Evolutionary conservation across 164 flowering plant genomes (phyloP).

Genomic region (Akebia trifoliata): DNA sequence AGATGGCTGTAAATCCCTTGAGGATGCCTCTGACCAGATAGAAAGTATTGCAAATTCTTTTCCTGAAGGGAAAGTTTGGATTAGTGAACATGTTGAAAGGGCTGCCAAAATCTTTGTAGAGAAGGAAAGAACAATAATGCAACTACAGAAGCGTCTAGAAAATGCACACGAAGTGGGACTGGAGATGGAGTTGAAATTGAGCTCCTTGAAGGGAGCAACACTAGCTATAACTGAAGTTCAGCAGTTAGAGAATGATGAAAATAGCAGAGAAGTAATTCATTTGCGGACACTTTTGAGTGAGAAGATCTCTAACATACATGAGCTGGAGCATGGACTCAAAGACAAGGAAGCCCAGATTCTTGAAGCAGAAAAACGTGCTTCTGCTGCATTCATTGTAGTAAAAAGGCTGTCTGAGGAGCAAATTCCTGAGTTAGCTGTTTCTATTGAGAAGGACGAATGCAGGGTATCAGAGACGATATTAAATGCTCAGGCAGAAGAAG

Average conservation of each 20-base stretch:
- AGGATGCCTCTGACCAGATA: conserved; percentile 58
- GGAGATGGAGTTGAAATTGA: conserved; percentile 55
- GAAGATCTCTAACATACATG: conserved; percentile 20
- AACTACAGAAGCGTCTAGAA: conserved; percentile 51
- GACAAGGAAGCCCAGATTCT: conserved; percentile 24
- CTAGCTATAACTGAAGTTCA: conserved; percentile 54
- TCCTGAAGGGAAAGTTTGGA: conserved; percentile 41
- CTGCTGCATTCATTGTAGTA: conserved; percentile 30
- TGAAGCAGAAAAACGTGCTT: conserved; percentile 38
- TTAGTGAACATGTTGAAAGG: conserved; percentile 52
- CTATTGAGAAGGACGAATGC: background rate
- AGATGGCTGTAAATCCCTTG: conserved; percentile 66
- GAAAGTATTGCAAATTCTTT: conserved; percentile 49
- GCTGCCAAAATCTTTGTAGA: conserved; percentile 53
- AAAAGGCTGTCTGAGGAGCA: conserved; percentile 28
- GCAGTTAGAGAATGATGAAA: conserved; percentile 29
- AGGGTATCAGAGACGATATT: conserved; percentile 7
- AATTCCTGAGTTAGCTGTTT: conserved; percentile 6
- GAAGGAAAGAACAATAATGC: conserved; percentile 55
- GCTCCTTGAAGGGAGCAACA: conserved; percentile 62
- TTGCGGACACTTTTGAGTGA: conserved; percentile 26
- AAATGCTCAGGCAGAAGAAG: conserved; percentile 14
- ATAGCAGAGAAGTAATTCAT: conserved; percentile 26
- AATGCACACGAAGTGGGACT: conserved; percentile 47
- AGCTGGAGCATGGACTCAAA: conserved; percentile 28